Conservation (phyloP, 306 rosid species). For the Mimosa pudica region DNA sequence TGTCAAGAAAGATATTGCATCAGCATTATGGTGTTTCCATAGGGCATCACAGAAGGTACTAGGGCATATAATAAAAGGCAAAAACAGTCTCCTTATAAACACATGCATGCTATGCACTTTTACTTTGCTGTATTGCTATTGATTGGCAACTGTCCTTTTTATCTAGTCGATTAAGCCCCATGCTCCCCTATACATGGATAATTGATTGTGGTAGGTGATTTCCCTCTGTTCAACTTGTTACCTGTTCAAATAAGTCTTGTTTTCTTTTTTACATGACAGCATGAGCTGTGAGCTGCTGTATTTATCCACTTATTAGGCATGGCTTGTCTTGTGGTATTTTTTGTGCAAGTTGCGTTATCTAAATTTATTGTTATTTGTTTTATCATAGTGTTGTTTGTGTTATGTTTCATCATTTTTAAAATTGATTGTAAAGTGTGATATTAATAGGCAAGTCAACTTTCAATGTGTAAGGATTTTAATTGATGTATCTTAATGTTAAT, state of each 20-base stretch:
- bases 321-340: neutral
- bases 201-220: constrained; percentile 11
- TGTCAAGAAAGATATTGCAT: constrained; percentile 69
- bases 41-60: constrained; percentile 92
- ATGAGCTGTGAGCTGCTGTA: constrained; percentile 5
- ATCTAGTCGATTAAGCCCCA: constrained; percentile 24
- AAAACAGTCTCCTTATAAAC: neutral
- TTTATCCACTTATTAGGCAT: neutral
- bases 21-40: constrained; percentile 91
- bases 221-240: neutral
- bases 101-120: constrained; percentile 8
- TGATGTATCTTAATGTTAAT: constrained; percentile 11
- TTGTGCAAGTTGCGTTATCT: neutral
- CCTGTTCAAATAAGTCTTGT: neutral
- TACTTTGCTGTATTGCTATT: constrained; percentile 5
- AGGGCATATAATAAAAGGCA: constrained; percentile 5
- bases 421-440: neutral
- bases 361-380: neutral
- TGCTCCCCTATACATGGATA: constrained; percentile 9
- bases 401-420: neutral
- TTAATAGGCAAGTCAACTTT: neutral
- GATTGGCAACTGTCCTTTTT: neutral
- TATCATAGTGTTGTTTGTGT: too few species aligned
- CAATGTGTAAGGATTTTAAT: constrained; percentile 14
- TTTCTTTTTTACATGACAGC: neutral